Evolutionary conservation across 2,329 filamentous ascomycete species (phyloP).

Genomic region (Colletotrichum somersetense): DNA sequence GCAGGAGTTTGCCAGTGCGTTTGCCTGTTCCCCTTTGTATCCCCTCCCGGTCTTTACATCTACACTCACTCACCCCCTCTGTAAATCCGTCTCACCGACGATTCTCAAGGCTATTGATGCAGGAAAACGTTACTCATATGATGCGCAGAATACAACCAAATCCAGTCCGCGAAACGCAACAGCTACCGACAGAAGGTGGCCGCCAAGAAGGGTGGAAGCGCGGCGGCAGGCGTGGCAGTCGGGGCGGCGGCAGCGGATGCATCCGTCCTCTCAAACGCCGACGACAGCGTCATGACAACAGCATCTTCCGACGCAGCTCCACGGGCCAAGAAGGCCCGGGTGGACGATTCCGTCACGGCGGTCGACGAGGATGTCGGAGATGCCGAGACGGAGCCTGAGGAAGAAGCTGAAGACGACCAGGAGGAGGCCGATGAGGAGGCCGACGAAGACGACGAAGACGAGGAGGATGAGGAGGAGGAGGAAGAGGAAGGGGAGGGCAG

Average conservation of each 20-base stretch:
- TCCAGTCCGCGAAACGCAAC: slow-evolving; percentile 80
- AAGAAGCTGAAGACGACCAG: slow-evolving; percentile 62
- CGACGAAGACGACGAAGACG: slow-evolving; percentile 59
- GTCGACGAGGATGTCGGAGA: slow-evolving; percentile 54
- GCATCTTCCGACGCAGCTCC: slow-evolving; percentile 50
- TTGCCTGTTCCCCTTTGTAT: slow-evolving; percentile 3
- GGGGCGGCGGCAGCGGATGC: slow-evolving; percentile 53
- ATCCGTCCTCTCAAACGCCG: slow-evolving; percentile 42
- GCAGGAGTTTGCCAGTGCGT: slow-evolving; percentile 80
- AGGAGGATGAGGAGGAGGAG: slow-evolving; percentile 62
- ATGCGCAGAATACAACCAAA: slow-evolving; percentile 75
- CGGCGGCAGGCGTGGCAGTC: slow-evolving; percentile 39
- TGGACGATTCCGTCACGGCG: slow-evolving; percentile 55
- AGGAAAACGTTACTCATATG: slow-evolving; percentile 15
- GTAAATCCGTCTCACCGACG: background rate
- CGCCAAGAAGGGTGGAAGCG: slow-evolving; percentile 66
- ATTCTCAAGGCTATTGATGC: background rate
- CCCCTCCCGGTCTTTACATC: background rate
- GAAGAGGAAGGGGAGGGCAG: slow-evolving; percentile 66
- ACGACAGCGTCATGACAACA: slow-evolving; percentile 52
- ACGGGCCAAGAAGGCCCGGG: slow-evolving; percentile 60
- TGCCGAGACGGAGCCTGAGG: slow-evolving; percentile 58
- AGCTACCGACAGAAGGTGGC: slow-evolving; percentile 78
- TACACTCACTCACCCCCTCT: background rate
- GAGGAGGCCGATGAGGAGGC: slow-evolving; percentile 57